phyloP scores from a whole-genome alignment of 1,284 basidiomycete species.

The Sphaerobolus stellatus region DNA sequence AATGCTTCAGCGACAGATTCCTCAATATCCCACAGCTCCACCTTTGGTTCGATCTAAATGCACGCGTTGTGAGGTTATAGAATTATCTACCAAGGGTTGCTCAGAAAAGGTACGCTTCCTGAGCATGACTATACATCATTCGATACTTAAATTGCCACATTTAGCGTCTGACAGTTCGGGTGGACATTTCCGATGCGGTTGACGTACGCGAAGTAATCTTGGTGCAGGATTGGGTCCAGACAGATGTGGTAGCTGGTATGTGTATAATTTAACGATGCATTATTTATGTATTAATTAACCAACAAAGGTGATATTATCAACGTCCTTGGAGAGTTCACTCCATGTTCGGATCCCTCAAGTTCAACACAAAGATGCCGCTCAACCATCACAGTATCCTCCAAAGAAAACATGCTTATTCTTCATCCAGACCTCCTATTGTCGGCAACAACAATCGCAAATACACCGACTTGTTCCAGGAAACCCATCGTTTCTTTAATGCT shows the following conservation, averaged over 20 bases:
- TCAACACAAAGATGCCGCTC: conserved; percentile 32
- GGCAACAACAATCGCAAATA: conserved; percentile 81
- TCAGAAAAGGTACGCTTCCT: conserved; percentile 39
- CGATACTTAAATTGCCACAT: conserved; percentile 13
- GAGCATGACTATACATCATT: conserved; percentile 12
- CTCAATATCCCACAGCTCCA: not conserved
- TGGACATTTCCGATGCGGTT: conserved; percentile 32
- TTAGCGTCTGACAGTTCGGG: conserved; percentile 45
- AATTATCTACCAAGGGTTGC: conserved; percentile 26
- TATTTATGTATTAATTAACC: conserved; percentile 4
- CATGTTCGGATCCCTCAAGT: conserved; percentile 29
- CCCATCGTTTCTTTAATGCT: conserved; percentile 66
- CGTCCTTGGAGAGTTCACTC: conserved; percentile 60
- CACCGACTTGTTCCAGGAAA: conserved; percentile 78
- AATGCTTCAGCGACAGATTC: not conserved
- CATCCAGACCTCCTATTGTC: conserved; percentile 91
- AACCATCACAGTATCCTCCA: conserved; percentile 56
- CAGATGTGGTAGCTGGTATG: conserved; percentile 56
- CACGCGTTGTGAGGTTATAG: conserved; percentile 31
- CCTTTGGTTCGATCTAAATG: conserved; percentile 14
- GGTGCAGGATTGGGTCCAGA: conserved; percentile 64
- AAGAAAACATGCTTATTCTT: conserved; percentile 68
- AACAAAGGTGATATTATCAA: conserved; percentile 73
- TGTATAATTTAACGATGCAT: conserved; percentile 4
- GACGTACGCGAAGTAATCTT: conserved; percentile 53